A percentile compares a stretch with the other conserved stretches of the same genome.
Conservation (phyloP, 1,139 yeast species). For the Nakaseomyces nivariensis region DNA sequence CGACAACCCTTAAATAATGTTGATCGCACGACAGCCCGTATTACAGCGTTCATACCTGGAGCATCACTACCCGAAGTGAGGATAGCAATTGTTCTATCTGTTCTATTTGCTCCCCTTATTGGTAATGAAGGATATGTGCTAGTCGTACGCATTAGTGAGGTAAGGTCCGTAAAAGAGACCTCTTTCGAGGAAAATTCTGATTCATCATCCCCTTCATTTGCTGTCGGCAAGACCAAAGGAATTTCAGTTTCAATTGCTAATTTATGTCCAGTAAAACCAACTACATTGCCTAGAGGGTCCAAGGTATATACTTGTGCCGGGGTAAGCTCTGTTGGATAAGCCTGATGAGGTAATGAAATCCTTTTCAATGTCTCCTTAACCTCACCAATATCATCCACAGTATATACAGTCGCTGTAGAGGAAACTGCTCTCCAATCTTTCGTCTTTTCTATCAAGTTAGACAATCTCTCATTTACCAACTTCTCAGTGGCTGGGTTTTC, state of each 20-base stretch:
- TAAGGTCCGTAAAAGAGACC: slow-evolving; percentile 23
- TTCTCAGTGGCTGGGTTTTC: slow-evolving; percentile 14
- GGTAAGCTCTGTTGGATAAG: slow-evolving; percentile 46
- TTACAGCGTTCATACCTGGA: slow-evolving; percentile 96
- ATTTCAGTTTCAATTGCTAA: slow-evolving; percentile 51
- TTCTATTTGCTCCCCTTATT: slow-evolving; percentile 3
- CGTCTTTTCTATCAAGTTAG: slow-evolving; percentile 9
- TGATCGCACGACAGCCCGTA: slow-evolving; percentile 74
- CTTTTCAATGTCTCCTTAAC: slow-evolving; percentile 24
- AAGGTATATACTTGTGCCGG: slow-evolving; percentile 62
- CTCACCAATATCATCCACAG: slow-evolving; percentile 24
- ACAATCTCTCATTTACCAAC: slow-evolving; percentile 10
- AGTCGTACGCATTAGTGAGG: slow-evolving; percentile 14
- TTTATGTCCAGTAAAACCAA: slow-evolving; percentile 54
- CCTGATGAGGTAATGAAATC: slow-evolving; percentile 24
- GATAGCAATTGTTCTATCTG: slow-evolving; percentile 51
- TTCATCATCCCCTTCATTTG: slow-evolving; percentile 6
- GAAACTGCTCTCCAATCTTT: slow-evolving; percentile 33
- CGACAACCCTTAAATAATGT: slow-evolving; percentile 83
- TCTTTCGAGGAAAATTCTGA: slow-evolving; percentile 19
- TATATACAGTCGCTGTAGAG: slow-evolving; percentile 28
- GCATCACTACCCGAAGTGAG: slow-evolving; percentile 98
- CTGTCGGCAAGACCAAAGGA: slow-evolving; percentile 17
- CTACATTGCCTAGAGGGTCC: slow-evolving; percentile 45
- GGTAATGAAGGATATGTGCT: slow-evolving; percentile 19